Evolutionary conservation across 2,329 filamentous ascomycete genomes (phyloP).

Genomic region (Trichoderma sp.): DNA sequence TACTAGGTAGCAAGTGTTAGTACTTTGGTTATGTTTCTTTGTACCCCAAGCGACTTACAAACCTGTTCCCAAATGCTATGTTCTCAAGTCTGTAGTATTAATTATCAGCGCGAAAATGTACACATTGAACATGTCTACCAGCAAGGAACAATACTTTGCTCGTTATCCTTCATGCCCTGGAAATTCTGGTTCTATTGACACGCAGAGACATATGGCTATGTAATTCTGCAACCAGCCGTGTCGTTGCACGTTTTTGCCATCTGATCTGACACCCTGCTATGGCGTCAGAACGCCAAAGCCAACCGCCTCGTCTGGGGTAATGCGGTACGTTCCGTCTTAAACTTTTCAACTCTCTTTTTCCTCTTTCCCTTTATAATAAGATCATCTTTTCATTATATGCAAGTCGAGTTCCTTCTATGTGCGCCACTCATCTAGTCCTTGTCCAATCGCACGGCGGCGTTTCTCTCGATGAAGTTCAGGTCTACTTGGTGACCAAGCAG

Average conservation of each 20-base stretch:
- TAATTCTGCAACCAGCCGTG: neutral
- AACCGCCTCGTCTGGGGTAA: neutral
- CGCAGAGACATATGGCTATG: neutral
- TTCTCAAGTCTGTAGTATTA: neutral
- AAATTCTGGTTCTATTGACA: neutral
- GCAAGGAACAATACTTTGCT: neutral
- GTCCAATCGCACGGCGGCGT: slow-evolving; percentile 87
- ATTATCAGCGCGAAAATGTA: neutral
- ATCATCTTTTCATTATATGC: neutral
- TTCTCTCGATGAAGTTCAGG: slow-evolving; percentile 86
- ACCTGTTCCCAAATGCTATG: no score
- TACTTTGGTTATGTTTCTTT: no score
- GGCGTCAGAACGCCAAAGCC: neutral
- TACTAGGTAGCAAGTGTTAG: no score
- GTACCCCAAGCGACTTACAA: no score
- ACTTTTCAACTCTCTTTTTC: neutral
- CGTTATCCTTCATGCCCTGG: neutral
- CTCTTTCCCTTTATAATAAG: neutral
- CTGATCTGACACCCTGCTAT: neutral
- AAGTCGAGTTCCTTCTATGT: neutral
- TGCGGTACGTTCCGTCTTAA: neutral
- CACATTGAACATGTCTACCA: neutral
- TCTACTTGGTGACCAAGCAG: slow-evolving; percentile 95
- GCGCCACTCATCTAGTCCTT: slow-evolving; percentile 62
- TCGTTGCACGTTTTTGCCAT: neutral